phyloP scores from a whole-genome alignment of 2,329 filamentous ascomycete genomes.

The Blastomyces percursus region DNA sequence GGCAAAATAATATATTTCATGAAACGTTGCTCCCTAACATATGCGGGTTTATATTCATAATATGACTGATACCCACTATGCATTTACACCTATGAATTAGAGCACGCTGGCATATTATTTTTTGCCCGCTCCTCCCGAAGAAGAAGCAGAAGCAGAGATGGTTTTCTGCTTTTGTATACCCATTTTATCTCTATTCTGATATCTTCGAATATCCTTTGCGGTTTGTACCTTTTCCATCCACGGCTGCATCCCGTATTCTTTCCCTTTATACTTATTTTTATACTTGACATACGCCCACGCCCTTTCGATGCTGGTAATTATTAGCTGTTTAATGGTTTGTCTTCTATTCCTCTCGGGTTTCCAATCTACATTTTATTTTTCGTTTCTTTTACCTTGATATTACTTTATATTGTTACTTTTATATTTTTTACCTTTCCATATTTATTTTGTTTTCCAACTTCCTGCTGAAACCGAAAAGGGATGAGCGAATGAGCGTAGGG shows the following conservation, averaged over 20 bases:
- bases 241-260: neutral
- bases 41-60: neutral
- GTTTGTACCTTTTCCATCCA: neutral
- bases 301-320: neutral
- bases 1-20: constrained; percentile 1
- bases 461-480: neutral
- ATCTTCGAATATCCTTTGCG: neutral
- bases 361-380: neutral
- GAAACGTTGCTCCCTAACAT: neutral
- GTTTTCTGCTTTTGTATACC: neutral
- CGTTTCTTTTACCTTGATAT: neutral
- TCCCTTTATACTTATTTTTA: neutral
- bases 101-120: neutral
- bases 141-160: neutral
- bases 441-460: neutral
- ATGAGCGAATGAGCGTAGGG: neutral
- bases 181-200: neutral
- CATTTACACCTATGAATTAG: neutral
- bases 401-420: neutral
- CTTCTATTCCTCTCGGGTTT: neutral
- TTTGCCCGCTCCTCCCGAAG: neutral
- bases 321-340: neutral
- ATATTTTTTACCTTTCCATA: neutral
- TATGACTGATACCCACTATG: neutral
- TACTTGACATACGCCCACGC: neutral